A percentile compares a stretch with the other conserved stretches of the same genome.
phyloP scores from a whole-genome alignment of 169 alveolate genomes.

The Plasmodium cynomolgi region DNA sequence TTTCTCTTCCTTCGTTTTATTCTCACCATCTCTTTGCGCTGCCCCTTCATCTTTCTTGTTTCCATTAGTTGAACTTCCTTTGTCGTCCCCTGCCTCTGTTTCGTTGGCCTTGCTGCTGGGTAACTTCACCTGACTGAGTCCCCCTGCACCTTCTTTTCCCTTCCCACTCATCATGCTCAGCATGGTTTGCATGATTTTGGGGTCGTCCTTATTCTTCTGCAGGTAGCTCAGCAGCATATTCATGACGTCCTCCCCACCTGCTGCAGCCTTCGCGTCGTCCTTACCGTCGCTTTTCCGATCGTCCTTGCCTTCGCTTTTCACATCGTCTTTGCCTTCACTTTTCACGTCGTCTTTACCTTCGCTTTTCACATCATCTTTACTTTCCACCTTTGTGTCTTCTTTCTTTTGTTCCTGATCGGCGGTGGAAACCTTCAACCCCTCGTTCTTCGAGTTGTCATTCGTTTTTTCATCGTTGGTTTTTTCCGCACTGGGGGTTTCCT shows the following conservation, averaged over 20 bases:
- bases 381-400: neutral
- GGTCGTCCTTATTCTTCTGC: constrained; percentile 74
- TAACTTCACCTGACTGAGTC: neutral
- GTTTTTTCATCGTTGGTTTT: neutral
- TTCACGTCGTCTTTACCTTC: neutral
- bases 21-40: neutral
- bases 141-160: neutral
- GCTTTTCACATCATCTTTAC: neutral
- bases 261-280: neutral
- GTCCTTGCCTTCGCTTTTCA: neutral
- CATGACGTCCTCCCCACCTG: constrained; percentile 44
- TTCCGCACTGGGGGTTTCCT: constrained; percentile 6
- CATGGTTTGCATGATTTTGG: constrained; percentile 38
- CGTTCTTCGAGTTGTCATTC: neutral
- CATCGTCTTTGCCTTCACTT: neutral
- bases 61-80: neutral
- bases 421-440: neutral
- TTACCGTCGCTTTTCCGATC: neutral
- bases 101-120: neutral
- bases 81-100: neutral
- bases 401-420: neutral
- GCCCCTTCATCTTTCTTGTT: constrained; percentile 20
- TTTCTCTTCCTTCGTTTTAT: neutral
- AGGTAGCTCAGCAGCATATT: constrained; percentile 34
- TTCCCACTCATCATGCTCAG: constrained; percentile 29